These are phyloP conservation scores for Hyphopichia buzzinii DNA, from an alignment of 1,139 yeast genomes.

Conservation along the genomic window DNA sequence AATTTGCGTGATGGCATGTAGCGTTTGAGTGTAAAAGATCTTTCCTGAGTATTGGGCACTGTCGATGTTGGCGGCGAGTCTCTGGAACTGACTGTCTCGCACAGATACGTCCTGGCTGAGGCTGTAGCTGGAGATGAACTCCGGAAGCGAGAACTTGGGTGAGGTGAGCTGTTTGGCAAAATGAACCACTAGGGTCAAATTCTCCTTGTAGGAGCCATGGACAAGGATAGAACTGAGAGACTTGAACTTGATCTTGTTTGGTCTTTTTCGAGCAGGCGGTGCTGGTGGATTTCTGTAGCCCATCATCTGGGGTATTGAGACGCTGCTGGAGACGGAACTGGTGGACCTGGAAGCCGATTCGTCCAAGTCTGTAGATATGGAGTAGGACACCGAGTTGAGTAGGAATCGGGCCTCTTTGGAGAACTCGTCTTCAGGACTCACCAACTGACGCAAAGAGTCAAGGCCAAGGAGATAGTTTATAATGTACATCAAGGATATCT, in stretches of 20 bases:
- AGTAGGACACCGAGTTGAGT: conserved; percentile 18
- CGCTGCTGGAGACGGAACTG: conserved; percentile 18
- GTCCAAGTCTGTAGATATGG: conserved; percentile 26
- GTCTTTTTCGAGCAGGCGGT: conserved; percentile 1
- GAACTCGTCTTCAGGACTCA: conserved; percentile 17
- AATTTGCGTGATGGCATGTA: conserved; percentile 16
- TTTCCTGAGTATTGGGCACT: conserved; percentile 18
- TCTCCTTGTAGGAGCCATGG: conserved; percentile 36
- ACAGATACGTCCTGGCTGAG: conserved; percentile 2
- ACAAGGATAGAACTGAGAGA: conserved; percentile 25
- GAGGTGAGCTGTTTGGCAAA: conserved; percentile 17
- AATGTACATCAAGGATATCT: conserved; percentile 31
- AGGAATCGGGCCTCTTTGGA: conserved; percentile 21
- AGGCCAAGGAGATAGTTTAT: conserved; percentile 25
- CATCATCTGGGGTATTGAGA: not conserved
- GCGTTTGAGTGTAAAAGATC: conserved; percentile 13
- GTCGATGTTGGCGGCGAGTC: conserved; percentile 12
- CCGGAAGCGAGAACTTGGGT: conserved; percentile 7
- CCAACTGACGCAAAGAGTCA: conserved; percentile 19
- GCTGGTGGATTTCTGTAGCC: not conserved
- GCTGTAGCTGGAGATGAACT: conserved; percentile 6
- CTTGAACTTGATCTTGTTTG: conserved; percentile 12
- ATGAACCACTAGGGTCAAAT: conserved; percentile 21
- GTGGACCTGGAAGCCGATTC: conserved; percentile 23
- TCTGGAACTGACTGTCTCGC: conserved; percentile 12